Base-by-base conservation (phyloP, 2,329 filamentous ascomycete species). In the Ophiostoma pallidulum region DNA sequence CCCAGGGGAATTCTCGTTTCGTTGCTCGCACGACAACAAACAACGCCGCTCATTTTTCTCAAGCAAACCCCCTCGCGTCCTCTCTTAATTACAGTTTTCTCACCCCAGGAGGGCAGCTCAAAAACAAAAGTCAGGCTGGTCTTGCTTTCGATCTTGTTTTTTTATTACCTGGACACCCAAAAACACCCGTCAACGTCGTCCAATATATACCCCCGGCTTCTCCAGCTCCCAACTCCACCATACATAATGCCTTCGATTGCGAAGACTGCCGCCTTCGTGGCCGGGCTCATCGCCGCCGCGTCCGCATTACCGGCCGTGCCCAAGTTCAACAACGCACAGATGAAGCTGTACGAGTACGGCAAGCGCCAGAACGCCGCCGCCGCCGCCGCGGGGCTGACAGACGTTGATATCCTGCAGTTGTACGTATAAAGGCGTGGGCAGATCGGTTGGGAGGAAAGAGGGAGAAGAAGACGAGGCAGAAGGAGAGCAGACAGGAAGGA, bases 401-500 rank as follows among this genome's bases (percentile, higher is more conserved):
- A 79, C 55, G 62, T 73, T 24, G 75, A 77, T 52, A 77, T 79
- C 54, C 64, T 78, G 38, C 73, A 79, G 62, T 79, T 79, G 74
- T 77, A n/a, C n/a, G n/a, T n/a, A n/a, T n/a, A n/a, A n/a, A n/a
- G n/a, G n/a, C n/a, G n/a, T n/a, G n/a, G n/a, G n/a, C n/a, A n/a
- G n/a, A n/a, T n/a, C n/a, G n/a, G n/a, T n/a, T n/a, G n/a, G n/a
- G n/a, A n/a, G n/a, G n/a, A n/a, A n/a, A n/a, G n/a, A n/a, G n/a
- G n/a, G n/a, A n/a, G n/a, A n/a, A n/a, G n/a, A n/a, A n/a, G n/a
- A n/a, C n/a, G n/a, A n/a, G n/a, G n/a, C n/a, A n/a, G n/a, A n/a
- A n/a, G n/a, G n/a, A n/a, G n/a, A n/a, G n/a, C n/a, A n/a, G n/a
- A n/a, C n/a, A n/a, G n/a, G n/a, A n/a, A n/a, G n/a, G n/a, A n/a